Evolutionary conservation across 257 asterid species (phyloP).

Genomic region (Galeopsis tetrahit): DNA sequence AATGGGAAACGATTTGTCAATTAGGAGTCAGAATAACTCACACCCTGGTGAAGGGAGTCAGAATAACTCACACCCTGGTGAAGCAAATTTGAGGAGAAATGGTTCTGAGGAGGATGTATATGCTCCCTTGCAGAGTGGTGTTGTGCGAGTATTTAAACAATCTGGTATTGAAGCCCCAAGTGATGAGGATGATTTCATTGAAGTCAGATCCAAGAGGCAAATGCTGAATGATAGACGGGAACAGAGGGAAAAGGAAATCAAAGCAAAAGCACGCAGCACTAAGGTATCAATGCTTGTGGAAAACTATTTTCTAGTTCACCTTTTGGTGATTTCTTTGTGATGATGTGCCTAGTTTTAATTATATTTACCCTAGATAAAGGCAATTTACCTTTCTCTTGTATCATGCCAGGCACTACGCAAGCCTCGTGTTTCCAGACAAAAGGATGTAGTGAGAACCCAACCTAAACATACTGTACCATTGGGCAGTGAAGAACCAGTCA

Average conservation of each 20-base stretch:
- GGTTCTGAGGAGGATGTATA: slow-evolving; percentile 81
- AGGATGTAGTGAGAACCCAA: slow-evolving; percentile 46
- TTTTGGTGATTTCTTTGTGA: slow-evolving; percentile 14
- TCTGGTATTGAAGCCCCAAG: slow-evolving; percentile 95
- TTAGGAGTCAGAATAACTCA: slow-evolving; percentile 43
- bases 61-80: slow-evolving; percentile 44
- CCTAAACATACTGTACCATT: slow-evolving; percentile 42
- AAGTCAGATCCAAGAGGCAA: slow-evolving; percentile 95
- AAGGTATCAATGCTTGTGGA: slow-evolving; percentile 56
- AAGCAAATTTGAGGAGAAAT: slow-evolving; percentile 57
- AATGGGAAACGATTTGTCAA: slow-evolving; percentile 39
- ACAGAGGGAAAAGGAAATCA: slow-evolving; percentile 88
- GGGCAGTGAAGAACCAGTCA: slow-evolving; percentile 49
- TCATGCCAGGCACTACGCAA: slow-evolving; percentile 59
- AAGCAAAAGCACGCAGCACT: slow-evolving; percentile 64
- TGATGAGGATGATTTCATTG: slow-evolving; percentile 95
- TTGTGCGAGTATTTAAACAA: slow-evolving; percentile 88
- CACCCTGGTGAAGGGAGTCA: slow-evolving; percentile 48
- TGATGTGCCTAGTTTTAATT: slow-evolving; percentile 17
- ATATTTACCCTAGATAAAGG: slow-evolving; percentile 1
- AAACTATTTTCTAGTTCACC: slow-evolving; percentile 5
- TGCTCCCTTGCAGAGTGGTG: slow-evolving; percentile 95
- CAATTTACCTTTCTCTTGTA: slow-evolving; percentile 25
- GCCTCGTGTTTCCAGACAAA: slow-evolving; percentile 56
- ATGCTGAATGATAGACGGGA: slow-evolving; percentile 94